phyloP scores from a whole-genome alignment of 495 filamentous ascomycete genomes.

The Penicillium paradoxum region DNA sequence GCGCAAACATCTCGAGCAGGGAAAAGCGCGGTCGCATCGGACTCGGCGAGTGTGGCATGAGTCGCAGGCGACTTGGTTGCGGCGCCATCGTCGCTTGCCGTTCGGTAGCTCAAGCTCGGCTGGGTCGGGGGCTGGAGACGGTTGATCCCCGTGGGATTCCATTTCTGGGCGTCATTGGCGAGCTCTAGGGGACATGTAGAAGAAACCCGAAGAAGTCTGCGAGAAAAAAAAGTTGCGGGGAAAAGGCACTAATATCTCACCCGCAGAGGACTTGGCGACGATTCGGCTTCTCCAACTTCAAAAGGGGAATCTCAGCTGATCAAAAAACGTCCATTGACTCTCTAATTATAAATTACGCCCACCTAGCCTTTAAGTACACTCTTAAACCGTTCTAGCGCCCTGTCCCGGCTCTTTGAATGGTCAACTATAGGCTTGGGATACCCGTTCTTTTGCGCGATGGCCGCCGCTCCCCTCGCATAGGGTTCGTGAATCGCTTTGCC shows the following conservation, averaged over 20 bases:
- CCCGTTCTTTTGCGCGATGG: conserved; percentile 54
- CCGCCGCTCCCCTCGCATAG: conserved; percentile 58
- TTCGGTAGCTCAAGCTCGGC: conserved; percentile 29
- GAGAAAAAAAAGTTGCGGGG: conserved; percentile 1
- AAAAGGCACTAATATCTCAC: conserved; percentile 9
- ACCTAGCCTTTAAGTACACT: conserved; percentile 28
- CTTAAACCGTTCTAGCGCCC: conserved; percentile 71
- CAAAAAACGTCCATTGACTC: not conserved
- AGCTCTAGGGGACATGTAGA: not conserved
- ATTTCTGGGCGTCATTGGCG: conserved; percentile 32
- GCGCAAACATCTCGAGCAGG: conserved; percentile 42
- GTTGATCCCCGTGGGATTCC: conserved; percentile 34
- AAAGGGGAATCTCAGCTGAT: too few species aligned
- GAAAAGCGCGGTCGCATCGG: conserved; percentile 47
- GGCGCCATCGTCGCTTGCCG: conserved; percentile 43
- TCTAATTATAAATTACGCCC: not conserved
- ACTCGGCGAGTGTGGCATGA: conserved; percentile 44
- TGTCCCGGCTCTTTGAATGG: conserved; percentile 62
- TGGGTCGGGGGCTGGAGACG: conserved; percentile 17
- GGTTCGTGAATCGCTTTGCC: conserved; percentile 73
- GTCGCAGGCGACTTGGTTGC: conserved; percentile 45
- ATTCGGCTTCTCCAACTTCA: not conserved
- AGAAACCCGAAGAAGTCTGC: not conserved
- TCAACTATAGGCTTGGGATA: conserved; percentile 75
- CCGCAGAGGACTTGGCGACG: not conserved